Evolutionary conservation across 306 rosid genomes (phyloP), one percentile per base, ranked within the genome.

Genomic region (Pterocarpus macrocarpus): DNA sequence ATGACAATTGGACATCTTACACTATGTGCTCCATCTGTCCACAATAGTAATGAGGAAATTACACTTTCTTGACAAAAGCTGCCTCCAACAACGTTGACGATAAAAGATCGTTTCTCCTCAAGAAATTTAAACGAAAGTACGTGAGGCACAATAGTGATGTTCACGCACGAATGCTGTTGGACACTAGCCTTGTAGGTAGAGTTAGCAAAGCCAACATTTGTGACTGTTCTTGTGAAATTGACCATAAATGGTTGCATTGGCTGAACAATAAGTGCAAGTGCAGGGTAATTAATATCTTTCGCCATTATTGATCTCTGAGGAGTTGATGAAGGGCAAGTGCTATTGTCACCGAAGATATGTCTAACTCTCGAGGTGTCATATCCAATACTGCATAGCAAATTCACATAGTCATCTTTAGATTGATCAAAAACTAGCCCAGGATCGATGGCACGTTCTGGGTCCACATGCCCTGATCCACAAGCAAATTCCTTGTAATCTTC

Each of bases 201-300:
- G 62, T 17, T 56, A 16, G 62, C 33, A 6, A 22, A 56, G 28
- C 62, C 62, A 56, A 56, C 62, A 16, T 56, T 56, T 17, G 33
- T 56, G 10, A 56, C 62, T 17, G 32, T 56, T 56, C 62, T 56
- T 2, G 32, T 56, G 14, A 56, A 56, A 16, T 17, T 17, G 10
- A 56, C 9, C 12, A 0, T 59, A 10, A 59, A 59, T 30, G 64
- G 64, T 36, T 28, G 84, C 35, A 5, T 7, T 32, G 45, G 16
- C 3, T 22, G 0, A 53, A 88, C 84, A 12, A 9, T 14, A 28
- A 74, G 38, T 16, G 38, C 58, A 80, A 88, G 44, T 17, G 78
- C 52, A 38, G 87, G 91, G 58, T 80, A 85, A 38, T 85, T 80
- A 6, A 83, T 68, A 74, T 88, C 89, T 63, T 53, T 73, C 12